Base-by-base conservation (phyloP, 2,329 filamentous ascomycete genomes). In the Epichloe elymi region DNA sequence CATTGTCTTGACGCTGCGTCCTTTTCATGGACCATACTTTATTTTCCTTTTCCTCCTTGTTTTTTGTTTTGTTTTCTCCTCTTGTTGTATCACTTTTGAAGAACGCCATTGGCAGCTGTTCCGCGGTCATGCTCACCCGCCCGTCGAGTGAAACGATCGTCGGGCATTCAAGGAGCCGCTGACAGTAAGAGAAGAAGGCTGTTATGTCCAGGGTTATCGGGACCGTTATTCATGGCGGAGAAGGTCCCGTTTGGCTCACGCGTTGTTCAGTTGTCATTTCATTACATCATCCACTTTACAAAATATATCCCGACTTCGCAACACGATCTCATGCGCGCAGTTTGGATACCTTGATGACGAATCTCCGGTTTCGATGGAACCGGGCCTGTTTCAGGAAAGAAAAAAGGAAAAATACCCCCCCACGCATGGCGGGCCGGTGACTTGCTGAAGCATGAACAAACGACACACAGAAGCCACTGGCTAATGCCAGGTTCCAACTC, bases 371-470 rank as follows among this genome's bases (percentile, higher is more conserved):
- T 49, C n/a, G 42, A 46, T 48, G 42, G 45, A 39, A 53, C 43
- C 46, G 11, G 39, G 30, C 30, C 46, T 43, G 53, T 53, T 53
- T 55, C 51, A 51, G 45, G 36, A 35, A 26, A n/a, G 14, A 38
- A 2, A 38, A 38, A 37, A 37, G 14, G 4, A 26, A 45, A 7
- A 45, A 45, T 33, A 33, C 12, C 17, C 17, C n/a, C 26, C 39
- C 50, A 10, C 26, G 42, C 38, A 41, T 33, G 33, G 26, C 46
- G 17, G 45, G 30, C n/a, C 33, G 14, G 23, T 49, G 17, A 17
- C 30, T 42, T 42, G 15, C 12, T 38, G 30, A 41, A 48, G 48
- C 51, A 52, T 53, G 35, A 47, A 51, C 19, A 17, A n/a, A n/a
- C 33, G 12, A 5, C 43, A 5, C 12, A 37, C 43, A 23, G 17